Base-by-base conservation (phyloP, 1,284 basidiomycete genomes). In the Pseudozyma hubeiensis region DNA sequence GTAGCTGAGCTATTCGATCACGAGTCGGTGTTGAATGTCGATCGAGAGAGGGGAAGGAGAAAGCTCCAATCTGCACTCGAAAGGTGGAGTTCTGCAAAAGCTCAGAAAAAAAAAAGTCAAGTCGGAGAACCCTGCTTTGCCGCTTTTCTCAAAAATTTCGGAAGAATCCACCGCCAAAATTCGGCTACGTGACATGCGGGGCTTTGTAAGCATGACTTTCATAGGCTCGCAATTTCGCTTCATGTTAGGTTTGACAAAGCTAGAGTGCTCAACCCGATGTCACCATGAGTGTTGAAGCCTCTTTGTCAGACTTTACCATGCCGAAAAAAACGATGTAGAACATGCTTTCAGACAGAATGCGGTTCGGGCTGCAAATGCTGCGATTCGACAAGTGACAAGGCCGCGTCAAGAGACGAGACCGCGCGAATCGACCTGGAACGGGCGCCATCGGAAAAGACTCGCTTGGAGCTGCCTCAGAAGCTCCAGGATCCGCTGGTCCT, bases 381-480 rank as follows among this genome's bases (percentile, higher is more conserved):
- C 29, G 4, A 29, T n/a, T 30, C 11, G 31, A 35, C 46, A 31
- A 7, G 17, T 4, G 30, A 7, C n/a, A 14, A 16, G 11, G 40
- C 16, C 7, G 16, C 2, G 10, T 54, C 53, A 69, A 9, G 55
- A 71, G 33, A 39, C 14, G 33, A 72, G 63, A 8, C 68, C 68
- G 16, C 5, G 34, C 11, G 58, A 51, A 5, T 50, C 41, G 47
- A 71, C 34, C 13, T 58, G 50, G 31, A 71, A 72, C 2, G 69
- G 69, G 8, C 69, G 69, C 69, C 69, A 72, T 24, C 64, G 59
- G 37, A 66, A 72, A 46, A 72, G 29, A 19, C 59, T 63, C 4
- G 58, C 52, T 17, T 59, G 35, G 4, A 72, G 64, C 49, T 66
- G 49, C 31, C 51, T 37, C 17, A 72, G 56, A 29, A 72, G 35